A percentile compares a stretch with the other conserved stretches of the same genome.
Evolutionary conservation across 306 rosid species (phyloP).

Genomic region (Citrullus colocynthis): DNA sequence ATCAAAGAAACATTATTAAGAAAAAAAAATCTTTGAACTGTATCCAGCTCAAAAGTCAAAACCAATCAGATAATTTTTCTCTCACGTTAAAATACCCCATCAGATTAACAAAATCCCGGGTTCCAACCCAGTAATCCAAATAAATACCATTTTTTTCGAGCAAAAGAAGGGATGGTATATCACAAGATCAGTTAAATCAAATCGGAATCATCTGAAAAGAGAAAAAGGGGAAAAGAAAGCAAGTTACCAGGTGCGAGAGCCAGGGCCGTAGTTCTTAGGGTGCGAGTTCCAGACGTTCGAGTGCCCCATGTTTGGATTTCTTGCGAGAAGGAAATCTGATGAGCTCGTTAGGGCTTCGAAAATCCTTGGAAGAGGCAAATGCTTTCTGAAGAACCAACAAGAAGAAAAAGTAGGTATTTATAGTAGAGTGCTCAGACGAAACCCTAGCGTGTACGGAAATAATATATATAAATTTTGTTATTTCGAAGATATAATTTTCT

Average conservation of each 20-base stretch:
- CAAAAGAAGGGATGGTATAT: not conserved
- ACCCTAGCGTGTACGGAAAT: not conserved
- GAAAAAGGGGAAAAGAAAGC: not conserved
- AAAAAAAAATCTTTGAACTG: not conserved
- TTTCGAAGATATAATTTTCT: too few relatives aligned
- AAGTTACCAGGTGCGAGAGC: constrained; percentile 75
- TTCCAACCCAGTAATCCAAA: not conserved
- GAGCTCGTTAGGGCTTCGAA: not conserved
- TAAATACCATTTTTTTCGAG: not conserved
- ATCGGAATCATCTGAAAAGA: not conserved
- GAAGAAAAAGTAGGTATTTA: not conserved
- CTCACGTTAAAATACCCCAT: not conserved
- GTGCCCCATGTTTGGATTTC: constrained; percentile 51
- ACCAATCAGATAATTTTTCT: not conserved
- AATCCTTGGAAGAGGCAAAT: not conserved
- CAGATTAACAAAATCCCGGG: not conserved
- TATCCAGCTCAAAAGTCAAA: not conserved
- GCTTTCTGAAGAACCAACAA: not conserved
- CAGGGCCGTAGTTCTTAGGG: constrained; percentile 89
- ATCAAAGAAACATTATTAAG: not conserved
- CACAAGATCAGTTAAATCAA: not conserved
- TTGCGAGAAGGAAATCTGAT: not conserved
- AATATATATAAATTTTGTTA: too few relatives aligned
- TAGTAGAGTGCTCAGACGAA: not conserved
- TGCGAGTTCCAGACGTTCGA: constrained; percentile 88